Evolutionary conservation across 441 rosid genomes (phyloP), one percentile per base, ranked within the genome.

Genomic region (Aquilaria agallochum): DNA sequence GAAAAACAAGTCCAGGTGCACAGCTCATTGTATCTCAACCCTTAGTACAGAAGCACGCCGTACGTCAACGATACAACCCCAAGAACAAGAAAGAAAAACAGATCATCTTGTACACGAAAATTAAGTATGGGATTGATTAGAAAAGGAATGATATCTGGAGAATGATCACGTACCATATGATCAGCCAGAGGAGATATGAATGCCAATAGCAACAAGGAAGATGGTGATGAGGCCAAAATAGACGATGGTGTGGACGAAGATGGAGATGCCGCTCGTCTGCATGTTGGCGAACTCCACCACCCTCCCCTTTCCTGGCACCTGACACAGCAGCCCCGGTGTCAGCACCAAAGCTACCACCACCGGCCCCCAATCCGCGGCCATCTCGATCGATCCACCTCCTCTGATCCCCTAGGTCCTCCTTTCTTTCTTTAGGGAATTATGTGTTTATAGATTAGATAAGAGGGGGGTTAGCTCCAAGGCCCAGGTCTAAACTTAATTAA

Each of bases 281-380:
- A 80, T 65, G 71, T 74, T 76, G 13, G 20, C 72, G 53, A 87
- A 82, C 69, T 82, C 95, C 33, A 81, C 82, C 64, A 70, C 75
- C 64, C 76, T 64, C 64, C 73, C 66, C 40, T 80, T 87, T 10
- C 82, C 85, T 0, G 91, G 95, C 31, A 88, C 59, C 81, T 83
- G 89, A 69, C 76, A 85, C 71, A 88, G 63, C 52, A 82, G 69
- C 27, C 86, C 90, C 2, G 90, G 87, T 46, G 81, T 74, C 57
- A 87, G 56, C 67, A 83, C 50, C 46, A 78, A 72, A 12, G 81
- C 85, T 59, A 84, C 71, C 33, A 85, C 61, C 47, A 85, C 83
- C 2, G 89, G 84, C 11, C 86, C 89, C 90, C 90, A 85, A 48
- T 81, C 89, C 60, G 74, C 89, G 58, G 74, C 71, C 83, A 66